Evolutionary conservation across 2,329 filamentous ascomycete genomes (phyloP).

Genomic region (Didymella pomorum): DNA sequence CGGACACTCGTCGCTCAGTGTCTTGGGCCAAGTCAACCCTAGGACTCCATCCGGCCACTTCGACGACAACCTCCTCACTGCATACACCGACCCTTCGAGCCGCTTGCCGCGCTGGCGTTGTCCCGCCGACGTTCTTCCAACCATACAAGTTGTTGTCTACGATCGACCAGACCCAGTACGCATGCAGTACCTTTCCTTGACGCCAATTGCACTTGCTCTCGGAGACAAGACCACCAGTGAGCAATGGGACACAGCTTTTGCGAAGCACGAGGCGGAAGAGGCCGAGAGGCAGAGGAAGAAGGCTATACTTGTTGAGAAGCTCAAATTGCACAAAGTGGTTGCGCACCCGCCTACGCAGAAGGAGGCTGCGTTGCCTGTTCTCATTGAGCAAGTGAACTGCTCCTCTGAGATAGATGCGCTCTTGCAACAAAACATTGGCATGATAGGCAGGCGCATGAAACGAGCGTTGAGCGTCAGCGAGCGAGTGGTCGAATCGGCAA

Average conservation of each 20-base stretch:
- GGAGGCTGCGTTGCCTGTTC: slow-evolving; percentile 79
- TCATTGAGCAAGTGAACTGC: slow-evolving; percentile 96
- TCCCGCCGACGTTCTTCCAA: slow-evolving; percentile 68
- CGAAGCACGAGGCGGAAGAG: slow-evolving; percentile 72
- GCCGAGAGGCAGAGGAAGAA: slow-evolving; percentile 70
- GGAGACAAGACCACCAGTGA: slow-evolving; percentile 64
- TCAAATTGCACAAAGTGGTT: slow-evolving; percentile 86
- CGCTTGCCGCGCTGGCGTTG: slow-evolving; percentile 77
- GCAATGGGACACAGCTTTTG: slow-evolving; percentile 54
- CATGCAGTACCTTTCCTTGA: slow-evolving; percentile 96
- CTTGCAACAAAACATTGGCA: slow-evolving; percentile 87
- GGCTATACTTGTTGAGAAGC: slow-evolving; percentile 78
- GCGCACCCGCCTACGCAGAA: slow-evolving; percentile 79
- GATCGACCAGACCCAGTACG: slow-evolving; percentile 81
- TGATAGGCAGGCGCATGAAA: slow-evolving; percentile 81
- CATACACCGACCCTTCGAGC: slow-evolving; percentile 59
- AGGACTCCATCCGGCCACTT: slow-evolving; percentile 57
- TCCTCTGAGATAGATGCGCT: slow-evolving; percentile 87
- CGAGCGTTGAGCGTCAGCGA: slow-evolving; percentile 92
- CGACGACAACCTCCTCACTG: slow-evolving; percentile 75
- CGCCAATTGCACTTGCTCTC: slow-evolving; percentile 86
- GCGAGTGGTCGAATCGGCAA: slow-evolving; percentile 90
- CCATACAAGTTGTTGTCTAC: slow-evolving; percentile 88
- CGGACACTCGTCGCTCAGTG: slow-evolving; percentile 81
- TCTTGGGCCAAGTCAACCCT: slow-evolving; percentile 83